Conservation (phyloP, 805 yeast genomes). For the Sugiyamaella valdiviana region DNA sequence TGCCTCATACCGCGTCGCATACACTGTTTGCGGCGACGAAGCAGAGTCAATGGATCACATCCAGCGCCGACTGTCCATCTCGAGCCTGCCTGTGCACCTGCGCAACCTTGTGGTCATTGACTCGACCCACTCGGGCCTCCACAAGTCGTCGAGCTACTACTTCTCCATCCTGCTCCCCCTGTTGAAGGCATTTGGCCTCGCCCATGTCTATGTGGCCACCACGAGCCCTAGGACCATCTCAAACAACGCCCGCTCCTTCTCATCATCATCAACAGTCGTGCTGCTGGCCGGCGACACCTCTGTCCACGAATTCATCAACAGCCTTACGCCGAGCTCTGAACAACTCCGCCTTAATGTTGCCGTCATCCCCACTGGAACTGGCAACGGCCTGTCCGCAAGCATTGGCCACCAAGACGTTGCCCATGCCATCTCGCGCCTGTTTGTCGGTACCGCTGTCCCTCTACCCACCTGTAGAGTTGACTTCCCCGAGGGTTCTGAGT, state of each 20-base stretch:
- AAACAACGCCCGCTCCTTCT: conserved; percentile 29
- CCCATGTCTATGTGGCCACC: conserved; percentile 34
- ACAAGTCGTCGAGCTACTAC: conserved; percentile 24
- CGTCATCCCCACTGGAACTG: conserved; percentile 74
- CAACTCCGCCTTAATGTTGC: conserved; percentile 24
- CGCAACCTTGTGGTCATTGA: conserved; percentile 31
- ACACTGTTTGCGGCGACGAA: neutral
- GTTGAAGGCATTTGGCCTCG: conserved; percentile 28
- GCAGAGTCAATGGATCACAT: neutral
- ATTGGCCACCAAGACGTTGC: conserved; percentile 35
- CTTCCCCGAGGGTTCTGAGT: conserved; percentile 36
- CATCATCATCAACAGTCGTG: conserved; percentile 39
- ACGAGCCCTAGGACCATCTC: conserved; percentile 25
- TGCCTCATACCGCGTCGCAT: neutral
- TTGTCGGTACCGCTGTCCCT: conserved; percentile 27
- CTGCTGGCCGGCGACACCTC: conserved; percentile 86
- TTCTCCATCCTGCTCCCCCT: conserved; percentile 30
- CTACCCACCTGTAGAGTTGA: conserved; percentile 41
- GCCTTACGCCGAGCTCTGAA: conserved; percentile 23
- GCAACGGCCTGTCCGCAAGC: conserved; percentile 72
- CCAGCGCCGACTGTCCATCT: conserved; percentile 1
- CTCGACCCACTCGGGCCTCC: conserved; percentile 29
- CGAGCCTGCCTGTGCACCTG: conserved; percentile 21
- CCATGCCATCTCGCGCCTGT: conserved; percentile 27
- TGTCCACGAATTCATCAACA: conserved; percentile 66